These are phyloP conservation scores for Leishmania martiniquensis DNA, from an alignment of 208 protist species.

Conservation along the genomic window DNA sequence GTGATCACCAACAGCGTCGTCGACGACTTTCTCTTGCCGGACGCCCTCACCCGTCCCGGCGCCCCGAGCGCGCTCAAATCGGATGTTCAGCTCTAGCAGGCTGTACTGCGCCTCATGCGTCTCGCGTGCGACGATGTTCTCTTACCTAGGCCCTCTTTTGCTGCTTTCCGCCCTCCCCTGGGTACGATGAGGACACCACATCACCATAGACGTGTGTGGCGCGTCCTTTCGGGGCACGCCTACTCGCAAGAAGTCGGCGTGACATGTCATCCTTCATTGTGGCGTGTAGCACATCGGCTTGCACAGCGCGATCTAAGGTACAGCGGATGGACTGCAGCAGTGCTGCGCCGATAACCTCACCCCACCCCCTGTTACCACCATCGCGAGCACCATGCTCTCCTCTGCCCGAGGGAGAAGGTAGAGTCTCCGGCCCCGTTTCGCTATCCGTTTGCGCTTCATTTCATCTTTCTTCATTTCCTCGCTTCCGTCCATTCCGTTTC, in stretches of 20 bases:
- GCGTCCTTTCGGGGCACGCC: neutral
- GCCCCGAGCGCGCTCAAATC: neutral
- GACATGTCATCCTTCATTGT: neutral
- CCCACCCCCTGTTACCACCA: neutral
- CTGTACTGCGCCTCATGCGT: neutral
- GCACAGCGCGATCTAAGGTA: neutral
- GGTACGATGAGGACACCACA: neutral
- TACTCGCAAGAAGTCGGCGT: neutral
- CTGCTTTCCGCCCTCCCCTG: neutral
- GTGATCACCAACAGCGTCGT: neutral
- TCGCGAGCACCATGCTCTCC: neutral
- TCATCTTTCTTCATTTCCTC: neutral
- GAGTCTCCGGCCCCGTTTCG: neutral
- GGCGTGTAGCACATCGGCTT: neutral
- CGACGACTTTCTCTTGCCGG: slow-evolving; percentile 2
- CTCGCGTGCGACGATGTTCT: neutral
- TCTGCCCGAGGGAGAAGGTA: neutral
- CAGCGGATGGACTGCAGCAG: neutral
- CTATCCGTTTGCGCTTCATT: neutral
- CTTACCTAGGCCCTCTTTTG: neutral
- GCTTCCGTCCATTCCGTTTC: neutral
- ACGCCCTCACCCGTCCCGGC: slow-evolving; percentile 17
- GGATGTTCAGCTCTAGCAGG: neutral
- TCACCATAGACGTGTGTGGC: neutral
- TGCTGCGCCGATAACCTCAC: no score